Evolutionary conservation across 306 rosid genomes (phyloP), one percentile per base, ranked within the genome.

Genomic region (Vicia faba): DNA sequence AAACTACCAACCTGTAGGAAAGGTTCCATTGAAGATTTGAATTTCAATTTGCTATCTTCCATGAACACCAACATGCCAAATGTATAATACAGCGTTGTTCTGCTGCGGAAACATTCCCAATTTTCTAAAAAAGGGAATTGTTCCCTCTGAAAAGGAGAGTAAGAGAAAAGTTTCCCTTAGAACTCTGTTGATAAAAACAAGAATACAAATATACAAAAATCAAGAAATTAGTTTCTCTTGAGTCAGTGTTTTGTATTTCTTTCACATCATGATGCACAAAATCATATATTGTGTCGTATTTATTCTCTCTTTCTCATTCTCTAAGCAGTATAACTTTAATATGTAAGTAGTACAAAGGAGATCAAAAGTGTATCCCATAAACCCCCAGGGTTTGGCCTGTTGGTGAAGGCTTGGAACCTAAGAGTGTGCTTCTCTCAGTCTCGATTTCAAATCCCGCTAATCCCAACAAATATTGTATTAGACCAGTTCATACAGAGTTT

Each of bases 21-120:
- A 49, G 79, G 74, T 50, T 77, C 82, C 85, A 81, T 69, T 50
- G 80, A 74, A 59, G 85, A 81, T 70, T 78, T 77, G 55, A 81
- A 81, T 51, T 69, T 81, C 51, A 73, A 35, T 1, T 25, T 71
- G 77, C 68, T 81, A 64, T 81, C 85, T 59, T 81, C 85, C 74
- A 77, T 69, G 74, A 81, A 77, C 14, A 81, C 18, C 76, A 81
- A n/a, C 68, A 64, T 76, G 74, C 85, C 79, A 73, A 81, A 45
- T 51, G 71, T 73, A 61, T 63, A 77, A 15, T 81, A 73, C 33
- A 81, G 44, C 7, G 79, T 77, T 73, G 85, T 81, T 64, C 85
- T 77, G 75, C 82, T 31, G 53, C 68, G 68, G 35, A 69, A 81
- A 44, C 85, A 81, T 64, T 73, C 79, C 69, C 75, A 64, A 14